Evolutionary conservation across 2,329 filamentous ascomycete species (phyloP), one percentile per base, ranked within the genome.

Genomic region (Penicillium expansum): DNA sequence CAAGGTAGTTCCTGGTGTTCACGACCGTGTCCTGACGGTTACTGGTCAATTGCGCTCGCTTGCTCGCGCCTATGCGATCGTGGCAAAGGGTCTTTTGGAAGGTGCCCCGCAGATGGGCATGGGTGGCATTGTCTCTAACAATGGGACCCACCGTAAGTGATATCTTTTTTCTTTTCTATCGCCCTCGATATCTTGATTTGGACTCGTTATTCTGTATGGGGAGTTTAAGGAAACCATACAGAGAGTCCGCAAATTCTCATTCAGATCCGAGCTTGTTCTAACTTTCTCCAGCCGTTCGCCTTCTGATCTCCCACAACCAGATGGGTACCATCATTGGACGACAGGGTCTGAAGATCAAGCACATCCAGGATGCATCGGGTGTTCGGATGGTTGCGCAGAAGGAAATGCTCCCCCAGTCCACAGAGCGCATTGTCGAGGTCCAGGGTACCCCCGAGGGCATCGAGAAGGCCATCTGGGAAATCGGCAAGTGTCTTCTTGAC

Each of bases 331-430:
- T 99, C 79, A 99, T 99, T 72, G 94, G 94, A 69, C 87, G 92
- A 64, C 90, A 95, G 75, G 94, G 94, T 58, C 83, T 97, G 66
- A 99, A 97, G 83, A 99, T 99, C 83, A 99, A 99, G 84, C 91
- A 97, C 75, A 99, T 99, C 67, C 94, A 99, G 76, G 94, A 99
- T 75, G 88, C 87, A 30, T 97, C 94, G 5, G 92, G 92, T 63
- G 94, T 97, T 57, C 92, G 94, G 72, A 99, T 99, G 94, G 92
- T 99, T 48, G 94, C 94, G 39, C 94, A 99, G 77, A 99, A 99
- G 80, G 94, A 99, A 71, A 99, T 99, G 94, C 87, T 99, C 8
- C 94, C 94, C 35, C 94, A 99, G 76, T 99, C 94, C 6, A 99
- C 94, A 33, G 94, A 99, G 81, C 89, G 94, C 63, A 92, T 99